Evolutionary conservation across 306 rosid species (phyloP).

Genomic region (Biancaea sappan): DNA sequence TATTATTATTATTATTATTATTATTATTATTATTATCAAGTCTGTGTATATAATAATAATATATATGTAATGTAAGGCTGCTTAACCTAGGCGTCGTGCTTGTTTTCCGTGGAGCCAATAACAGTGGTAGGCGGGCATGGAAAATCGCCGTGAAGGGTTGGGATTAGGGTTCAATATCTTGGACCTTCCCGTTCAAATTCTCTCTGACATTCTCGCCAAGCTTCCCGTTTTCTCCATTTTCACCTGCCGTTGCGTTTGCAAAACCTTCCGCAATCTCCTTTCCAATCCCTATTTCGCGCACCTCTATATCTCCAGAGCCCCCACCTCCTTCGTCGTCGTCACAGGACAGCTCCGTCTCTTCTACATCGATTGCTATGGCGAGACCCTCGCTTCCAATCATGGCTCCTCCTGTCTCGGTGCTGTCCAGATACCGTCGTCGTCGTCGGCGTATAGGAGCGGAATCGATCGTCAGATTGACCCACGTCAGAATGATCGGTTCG

Average conservation of each 20-base stretch:
- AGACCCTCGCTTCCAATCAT: neutral
- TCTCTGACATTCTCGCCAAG: constrained; percentile 19
- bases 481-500: neutral
- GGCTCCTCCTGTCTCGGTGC: constrained; percentile 20
- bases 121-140: neutral
- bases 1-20: too few relatives aligned
- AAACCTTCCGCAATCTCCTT: neutral
- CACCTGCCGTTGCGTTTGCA: constrained; percentile 22
- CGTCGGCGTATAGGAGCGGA: neutral
- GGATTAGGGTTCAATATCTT: neutral
- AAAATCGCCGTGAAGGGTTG: neutral
- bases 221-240: constrained; percentile 19
- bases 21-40: too few relatives aligned
- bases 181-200: neutral
- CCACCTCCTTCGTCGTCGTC: constrained; percentile 17
- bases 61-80: neutral
- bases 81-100: neutral
- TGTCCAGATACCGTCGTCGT: neutral
- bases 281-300: constrained; percentile 4
- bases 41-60: too few relatives aligned
- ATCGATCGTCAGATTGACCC: neutral
- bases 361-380: neutral
- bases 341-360: neutral
- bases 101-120: neutral
- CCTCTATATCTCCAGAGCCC: constrained; percentile 17